These are phyloP conservation scores for Annulohypoxylon maeteangense DNA, from an alignment of 495 filamentous ascomycete genomes.

Conservation along the genomic window DNA sequence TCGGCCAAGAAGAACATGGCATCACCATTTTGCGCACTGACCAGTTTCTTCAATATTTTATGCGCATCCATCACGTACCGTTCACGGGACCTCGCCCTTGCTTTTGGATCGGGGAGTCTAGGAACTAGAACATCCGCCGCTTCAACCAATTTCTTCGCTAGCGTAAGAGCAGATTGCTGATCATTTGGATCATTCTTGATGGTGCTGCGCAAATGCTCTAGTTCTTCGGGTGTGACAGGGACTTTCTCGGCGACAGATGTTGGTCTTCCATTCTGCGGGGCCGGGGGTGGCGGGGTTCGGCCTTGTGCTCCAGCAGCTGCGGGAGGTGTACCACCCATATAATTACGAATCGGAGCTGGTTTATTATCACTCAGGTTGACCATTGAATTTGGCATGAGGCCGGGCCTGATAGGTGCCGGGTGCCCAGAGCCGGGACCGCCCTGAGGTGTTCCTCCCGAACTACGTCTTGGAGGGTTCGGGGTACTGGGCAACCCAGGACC, in stretches of 20 bases:
- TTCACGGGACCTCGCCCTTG: slow-evolving; percentile 79
- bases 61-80: slow-evolving; percentile 85
- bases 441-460: slow-evolving; percentile 44
- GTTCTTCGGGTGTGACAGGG: slow-evolving; percentile 80
- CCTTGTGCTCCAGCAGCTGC: slow-evolving; percentile 47
- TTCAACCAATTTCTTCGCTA: slow-evolving; percentile 89
- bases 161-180: slow-evolving; percentile 70
- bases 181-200: slow-evolving; percentile 77
- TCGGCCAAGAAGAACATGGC: slow-evolving; percentile 96
- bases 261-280: slow-evolving; percentile 46
- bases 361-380: slow-evolving; percentile 64
- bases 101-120: slow-evolving; percentile 77
- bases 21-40: slow-evolving; percentile 70
- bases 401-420: slow-evolving; percentile 82
- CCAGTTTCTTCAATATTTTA: slow-evolving; percentile 90
- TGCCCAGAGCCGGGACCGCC: slow-evolving; percentile 59
- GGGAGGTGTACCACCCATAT: slow-evolving; percentile 59
- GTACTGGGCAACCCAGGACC: slow-evolving; percentile 49
- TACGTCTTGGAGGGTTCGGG: slow-evolving; percentile 40
- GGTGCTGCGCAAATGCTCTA: slow-evolving; percentile 75
- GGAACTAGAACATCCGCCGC: slow-evolving; percentile 80
- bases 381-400: slow-evolving; percentile 69
- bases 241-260: slow-evolving; percentile 47
- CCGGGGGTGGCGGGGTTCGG: slow-evolving; percentile 39
- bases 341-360: slow-evolving; percentile 79